Base-by-base conservation (phyloP, 495 filamentous ascomycete genomes). In the Penicillium cataractarum region DNA sequence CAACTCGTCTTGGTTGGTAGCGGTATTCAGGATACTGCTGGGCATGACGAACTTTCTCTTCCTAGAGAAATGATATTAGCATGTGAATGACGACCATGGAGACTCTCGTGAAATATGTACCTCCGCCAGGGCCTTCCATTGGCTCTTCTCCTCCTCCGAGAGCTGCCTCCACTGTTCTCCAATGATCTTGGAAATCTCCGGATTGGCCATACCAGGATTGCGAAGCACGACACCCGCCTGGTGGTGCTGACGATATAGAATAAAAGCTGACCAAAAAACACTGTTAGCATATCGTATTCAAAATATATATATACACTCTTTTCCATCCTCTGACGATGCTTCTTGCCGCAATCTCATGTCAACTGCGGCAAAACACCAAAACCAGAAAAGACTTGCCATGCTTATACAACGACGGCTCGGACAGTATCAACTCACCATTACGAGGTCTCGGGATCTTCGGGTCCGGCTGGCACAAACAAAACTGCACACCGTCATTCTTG, bases 151-250 rank as follows among this genome's bases (percentile, higher is more conserved):
- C n/a, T 91, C 87, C 33, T 89, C 81, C 5, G 88, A 79, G 63
- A 92, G 86, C 62, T 84, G 80, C 61, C 87, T 85, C 95, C 95
- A 99, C 83, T 92, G 88, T 69, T 93, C 89, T 46, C 96, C 95
- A 69, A 98, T 97, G 66, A 97, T 95, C 77, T 98, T 98, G 39
- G 95, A 98, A 61, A 99, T 97, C 53, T 99, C 93, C 6, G 95
- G 95, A 76, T 99, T 99, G 35, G 96, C 87, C 64, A 97, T 86
- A 44, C 93, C 92, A 6, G 93, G 95, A 70, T 97, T 83, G 67
- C 90, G 86, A 12, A 87, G 82, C 8, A 94, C 90, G 10, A 97
- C 90, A 9, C 83, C 78, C 6, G 88, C 87, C 78, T 98, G 95
- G 70, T 95, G 88, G 74, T 96, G 91, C 73, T 98, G 95, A 31